A percentile compares a stretch with the other conserved stretches of the same genome.
These are phyloP conservation scores for Cadophora luteo-olivacea DNA, from an alignment of 2,329 filamentous ascomycete species.

Conservation along the genomic window DNA sequence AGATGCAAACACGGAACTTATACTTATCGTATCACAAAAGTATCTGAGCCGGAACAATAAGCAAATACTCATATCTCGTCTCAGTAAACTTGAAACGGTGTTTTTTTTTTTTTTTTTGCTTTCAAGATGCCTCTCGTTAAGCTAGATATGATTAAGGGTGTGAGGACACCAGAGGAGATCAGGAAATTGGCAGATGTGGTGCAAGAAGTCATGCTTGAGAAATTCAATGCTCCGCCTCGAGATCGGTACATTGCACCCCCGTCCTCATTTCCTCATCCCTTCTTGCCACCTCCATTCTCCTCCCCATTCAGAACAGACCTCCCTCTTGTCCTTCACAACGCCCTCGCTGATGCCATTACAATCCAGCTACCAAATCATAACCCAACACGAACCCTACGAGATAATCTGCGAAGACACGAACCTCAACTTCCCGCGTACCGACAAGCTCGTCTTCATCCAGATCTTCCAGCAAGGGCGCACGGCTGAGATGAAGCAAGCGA, in stretches of 20 bases:
- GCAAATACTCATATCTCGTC: no score
- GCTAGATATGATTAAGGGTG: constrained; percentile 26
- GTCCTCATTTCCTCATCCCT: not conserved
- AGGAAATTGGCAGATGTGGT: constrained; percentile 27
- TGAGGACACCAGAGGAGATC: constrained; percentile 25
- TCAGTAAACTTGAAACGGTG: no score
- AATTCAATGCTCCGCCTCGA: constrained; percentile 30
- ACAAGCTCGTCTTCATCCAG: constrained; percentile 24
- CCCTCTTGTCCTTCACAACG: not conserved
- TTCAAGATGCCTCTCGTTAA: constrained; percentile 28
- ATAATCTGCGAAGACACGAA: constrained; percentile 30
- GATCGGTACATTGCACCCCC: constrained; percentile 19
- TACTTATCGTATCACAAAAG: no score
- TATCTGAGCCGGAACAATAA: no score
- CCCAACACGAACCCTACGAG: constrained; percentile 31
- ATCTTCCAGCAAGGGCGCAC: constrained; percentile 30
- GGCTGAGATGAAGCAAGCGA: constrained; percentile 25
- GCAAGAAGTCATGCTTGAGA: constrained; percentile 27
- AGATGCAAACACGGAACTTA: no score
- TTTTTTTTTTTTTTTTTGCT: not conserved
- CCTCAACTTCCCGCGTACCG: constrained; percentile 25
- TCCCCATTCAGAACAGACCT: not conserved
- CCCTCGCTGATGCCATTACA: not conserved
- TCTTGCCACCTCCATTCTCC: not conserved
- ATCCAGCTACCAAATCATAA: constrained; percentile 29